phyloP scores from a whole-genome alignment of 495 filamentous ascomycete species.

The Penicillium canariense region DNA sequence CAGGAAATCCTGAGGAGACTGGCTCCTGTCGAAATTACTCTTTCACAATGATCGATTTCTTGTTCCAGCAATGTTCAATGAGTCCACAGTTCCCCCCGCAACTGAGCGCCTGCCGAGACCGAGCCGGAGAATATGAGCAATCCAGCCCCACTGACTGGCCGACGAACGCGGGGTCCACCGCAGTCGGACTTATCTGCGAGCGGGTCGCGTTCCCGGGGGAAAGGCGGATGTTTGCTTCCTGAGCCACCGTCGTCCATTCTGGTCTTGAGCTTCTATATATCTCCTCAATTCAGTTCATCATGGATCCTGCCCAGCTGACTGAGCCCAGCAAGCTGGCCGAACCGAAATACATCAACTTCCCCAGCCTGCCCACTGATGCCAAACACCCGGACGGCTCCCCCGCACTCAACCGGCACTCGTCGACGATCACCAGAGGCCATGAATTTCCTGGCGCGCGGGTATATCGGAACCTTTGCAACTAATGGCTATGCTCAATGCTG shows the following conservation, averaged over 20 bases:
- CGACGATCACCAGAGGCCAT: conserved; percentile 74
- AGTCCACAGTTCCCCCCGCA: background rate
- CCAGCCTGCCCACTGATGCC: conserved; percentile 53
- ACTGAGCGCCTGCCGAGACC: background rate
- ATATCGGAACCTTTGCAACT: conserved; percentile 11
- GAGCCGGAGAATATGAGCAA: conserved; percentile 22
- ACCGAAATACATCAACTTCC: conserved; percentile 62
- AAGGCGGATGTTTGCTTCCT: background rate
- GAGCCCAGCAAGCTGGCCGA: conserved; percentile 30
- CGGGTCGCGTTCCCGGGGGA: no score
- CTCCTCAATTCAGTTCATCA: conserved; percentile 1
- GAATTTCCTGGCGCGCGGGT: conserved; percentile 93
- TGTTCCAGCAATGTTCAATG: no score
- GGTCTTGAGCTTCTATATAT: background rate
- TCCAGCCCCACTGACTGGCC: conserved; percentile 23
- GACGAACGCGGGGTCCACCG: conserved; percentile 22
- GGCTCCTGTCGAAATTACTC: no score
- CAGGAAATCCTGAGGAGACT: no score
- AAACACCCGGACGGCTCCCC: conserved; percentile 59
- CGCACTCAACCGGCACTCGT: conserved; percentile 68
- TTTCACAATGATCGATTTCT: no score
- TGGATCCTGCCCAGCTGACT: conserved; percentile 29
- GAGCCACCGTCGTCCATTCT: background rate
- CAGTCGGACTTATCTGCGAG: conserved; percentile 25
- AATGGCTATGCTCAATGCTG: conserved; percentile 1